phyloP scores from a whole-genome alignment of 1,284 basidiomycete genomes.

The Ustilago xerochloae region DNA sequence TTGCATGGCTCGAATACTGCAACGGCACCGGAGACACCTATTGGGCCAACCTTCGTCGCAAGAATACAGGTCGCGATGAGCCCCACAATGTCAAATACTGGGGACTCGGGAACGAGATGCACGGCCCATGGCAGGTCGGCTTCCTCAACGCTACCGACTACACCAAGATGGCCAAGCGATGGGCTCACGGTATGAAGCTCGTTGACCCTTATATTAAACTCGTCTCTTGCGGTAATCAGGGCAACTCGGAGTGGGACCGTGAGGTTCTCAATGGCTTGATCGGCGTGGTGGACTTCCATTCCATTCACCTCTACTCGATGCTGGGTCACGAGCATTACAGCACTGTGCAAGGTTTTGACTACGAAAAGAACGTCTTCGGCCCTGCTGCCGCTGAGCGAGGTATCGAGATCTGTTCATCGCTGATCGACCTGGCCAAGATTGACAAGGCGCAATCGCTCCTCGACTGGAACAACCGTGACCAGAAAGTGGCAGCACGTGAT shows the following conservation, averaged over 20 bases:
- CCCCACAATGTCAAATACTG: constrained; percentile 73
- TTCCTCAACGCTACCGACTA: constrained; percentile 75
- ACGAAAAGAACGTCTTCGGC: constrained; percentile 71
- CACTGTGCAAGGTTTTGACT: constrained; percentile 69
- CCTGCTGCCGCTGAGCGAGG: constrained; percentile 69
- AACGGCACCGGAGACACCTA: constrained; percentile 73
- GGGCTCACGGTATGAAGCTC: constrained; percentile 76
- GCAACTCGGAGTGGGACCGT: constrained; percentile 69
- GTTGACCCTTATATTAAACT: constrained; percentile 75
- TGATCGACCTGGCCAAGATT: constrained; percentile 69
- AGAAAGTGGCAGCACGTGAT: constrained; percentile 42
- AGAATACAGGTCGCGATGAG: constrained; percentile 74
- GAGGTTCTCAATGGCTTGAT: constrained; percentile 68
- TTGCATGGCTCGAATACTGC: constrained; percentile 78
- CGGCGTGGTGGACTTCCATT: constrained; percentile 69
- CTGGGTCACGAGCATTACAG: constrained; percentile 54
- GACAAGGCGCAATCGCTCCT: constrained; percentile 32
- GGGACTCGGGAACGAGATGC: constrained; percentile 71
- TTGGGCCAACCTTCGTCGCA: constrained; percentile 74
- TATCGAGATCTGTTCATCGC: constrained; percentile 69
- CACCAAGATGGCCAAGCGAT: constrained; percentile 74
- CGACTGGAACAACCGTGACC: constrained; percentile 41
- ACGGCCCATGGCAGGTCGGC: constrained; percentile 78
- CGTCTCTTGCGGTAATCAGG: constrained; percentile 75
- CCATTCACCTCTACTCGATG: constrained; percentile 67